Base-by-base conservation (phyloP, 345 rosid genomes). In the Arabis hirsuta region DNA sequence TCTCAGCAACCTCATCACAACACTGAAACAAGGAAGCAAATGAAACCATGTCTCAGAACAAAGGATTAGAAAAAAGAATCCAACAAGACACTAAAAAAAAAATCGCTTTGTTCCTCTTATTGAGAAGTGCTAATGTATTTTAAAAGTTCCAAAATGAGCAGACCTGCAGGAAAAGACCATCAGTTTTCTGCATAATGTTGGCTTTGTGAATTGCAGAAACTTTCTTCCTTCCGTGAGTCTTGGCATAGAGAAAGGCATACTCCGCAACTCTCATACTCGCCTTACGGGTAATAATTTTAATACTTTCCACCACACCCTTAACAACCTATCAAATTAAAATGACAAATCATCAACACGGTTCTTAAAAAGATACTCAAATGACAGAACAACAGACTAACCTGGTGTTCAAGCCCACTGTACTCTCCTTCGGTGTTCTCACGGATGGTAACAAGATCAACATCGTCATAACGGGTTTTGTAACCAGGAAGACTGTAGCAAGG, bases 391-490 rank as follows among this genome's bases (percentile, higher is more conserved):
- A 68, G 20, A 63, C 55, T 10, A 80, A 94, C 98, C 83, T 90
- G 98, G 69, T 95, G 99, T 69, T 95, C 99, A 27, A 92, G 98
- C 64, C 98, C 99, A 81, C 99, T 91, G 84, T 91, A 91, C 76
- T 95, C 99, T 64, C 99, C 99, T 86, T 95, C 99, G 0, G 98
- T 95, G 78, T 95, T 95, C 64, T 95, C 99, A 64, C 99, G 92
- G 50, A 95, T 95, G 32, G 99, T 95, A 50, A 95, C 67, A 48
- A 95, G 98, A 77, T 95, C 69, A 24, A 95, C 99, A 64, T 91
- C 75, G 69, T 95, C 98, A 71, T 92, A 92, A 7, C 90, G 90
- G 2, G 99, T 90, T 77, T 95, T 91, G 50, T 95, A 95, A 9
- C 97, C 98, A 22, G 92, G 92, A 31, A 95, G 99, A 67, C 98